Conservation (phyloP, 208 protist species). For the Trypanosoma grayi region DNA sequence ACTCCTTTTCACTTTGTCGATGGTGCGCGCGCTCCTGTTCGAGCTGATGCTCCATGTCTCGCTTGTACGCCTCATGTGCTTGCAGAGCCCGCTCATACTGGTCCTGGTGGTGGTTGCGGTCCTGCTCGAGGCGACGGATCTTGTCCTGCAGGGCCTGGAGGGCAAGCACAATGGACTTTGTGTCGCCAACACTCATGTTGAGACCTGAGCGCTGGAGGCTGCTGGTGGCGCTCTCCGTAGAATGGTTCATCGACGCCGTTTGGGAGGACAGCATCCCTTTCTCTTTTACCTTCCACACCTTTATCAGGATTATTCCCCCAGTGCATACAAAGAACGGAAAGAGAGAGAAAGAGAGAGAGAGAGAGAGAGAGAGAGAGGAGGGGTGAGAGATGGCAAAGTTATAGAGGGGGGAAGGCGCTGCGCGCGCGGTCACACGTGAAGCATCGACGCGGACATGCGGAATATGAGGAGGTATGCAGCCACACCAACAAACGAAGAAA, state of each 20-base stretch:
- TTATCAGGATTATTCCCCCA: neutral
- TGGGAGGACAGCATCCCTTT: conserved; percentile 7
- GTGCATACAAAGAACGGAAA: neutral
- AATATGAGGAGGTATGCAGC: too few relatives aligned
- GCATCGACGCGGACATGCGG: too few relatives aligned
- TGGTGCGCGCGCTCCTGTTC: conserved; percentile 78
- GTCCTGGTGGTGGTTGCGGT: conserved; percentile 86
- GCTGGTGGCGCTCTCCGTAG: conserved; percentile 59
- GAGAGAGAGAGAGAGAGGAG: conserved; percentile 1
- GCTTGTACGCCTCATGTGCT: conserved; percentile 85
- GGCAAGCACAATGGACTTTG: conserved; percentile 88
- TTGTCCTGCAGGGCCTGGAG: conserved; percentile 87
- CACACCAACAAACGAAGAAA: too few relatives aligned
- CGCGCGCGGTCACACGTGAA: too few relatives aligned
- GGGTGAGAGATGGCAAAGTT: too few relatives aligned
- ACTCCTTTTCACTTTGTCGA: conserved; percentile 68
- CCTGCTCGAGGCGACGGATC: conserved; percentile 82
- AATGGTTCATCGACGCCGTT: conserved; percentile 46
- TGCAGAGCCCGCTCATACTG: conserved; percentile 80
- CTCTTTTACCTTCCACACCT: conserved; percentile 1
- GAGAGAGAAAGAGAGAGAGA: neutral
- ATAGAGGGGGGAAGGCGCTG: too few relatives aligned
- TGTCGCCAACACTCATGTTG: conserved; percentile 88
- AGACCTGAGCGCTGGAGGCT: conserved; percentile 84
- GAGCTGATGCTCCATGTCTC: conserved; percentile 79